Conservation (phyloP, 208 protist genomes). For the Leptomonas pyrrhocoris region DNA sequence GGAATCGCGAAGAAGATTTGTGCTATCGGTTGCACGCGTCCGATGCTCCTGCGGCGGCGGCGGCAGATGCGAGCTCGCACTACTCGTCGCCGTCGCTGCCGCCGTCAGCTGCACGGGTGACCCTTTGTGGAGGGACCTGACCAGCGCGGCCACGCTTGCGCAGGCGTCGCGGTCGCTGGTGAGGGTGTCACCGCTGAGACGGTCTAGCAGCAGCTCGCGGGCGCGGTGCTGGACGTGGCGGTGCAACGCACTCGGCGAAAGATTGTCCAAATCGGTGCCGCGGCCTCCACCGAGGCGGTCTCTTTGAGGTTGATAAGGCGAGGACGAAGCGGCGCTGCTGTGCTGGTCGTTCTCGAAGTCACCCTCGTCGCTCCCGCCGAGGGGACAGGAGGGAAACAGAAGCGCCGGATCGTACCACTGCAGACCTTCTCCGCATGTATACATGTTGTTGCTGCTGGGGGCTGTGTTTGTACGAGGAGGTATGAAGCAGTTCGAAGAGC, state of each 20-base stretch:
- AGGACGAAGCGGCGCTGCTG: neutral
- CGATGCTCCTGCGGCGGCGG: too few relatives aligned
- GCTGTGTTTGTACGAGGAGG: too few relatives aligned
- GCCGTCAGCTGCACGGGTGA: neutral
- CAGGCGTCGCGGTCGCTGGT: conserved; percentile 16
- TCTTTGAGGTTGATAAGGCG: neutral
- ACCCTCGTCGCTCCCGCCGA: conserved; percentile 25
- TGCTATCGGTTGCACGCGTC: too few relatives aligned
- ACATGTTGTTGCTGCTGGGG: too few relatives aligned
- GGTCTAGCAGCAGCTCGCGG: conserved; percentile 13
- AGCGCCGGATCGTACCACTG: conserved; percentile 54
- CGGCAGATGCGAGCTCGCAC: neutral
- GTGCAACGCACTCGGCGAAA: neutral
- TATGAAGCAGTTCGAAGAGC: neutral
- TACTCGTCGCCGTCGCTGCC: neutral
- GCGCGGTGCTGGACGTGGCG: conserved; percentile 12
- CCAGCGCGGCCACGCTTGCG: conserved; percentile 7
- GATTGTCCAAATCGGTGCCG: neutral
- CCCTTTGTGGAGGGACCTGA: conserved; percentile 13
- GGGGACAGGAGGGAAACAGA: conserved; percentile 22
- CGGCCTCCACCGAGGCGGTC: neutral
- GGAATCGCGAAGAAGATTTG: neutral
- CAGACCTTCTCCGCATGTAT: conserved; percentile 33
- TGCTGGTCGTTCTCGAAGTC: neutral
- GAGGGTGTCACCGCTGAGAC: conserved; percentile 22